phyloP scores from a whole-genome alignment of 371 early-diverging fungal species.

The Aphelidium insulamus region DNA sequence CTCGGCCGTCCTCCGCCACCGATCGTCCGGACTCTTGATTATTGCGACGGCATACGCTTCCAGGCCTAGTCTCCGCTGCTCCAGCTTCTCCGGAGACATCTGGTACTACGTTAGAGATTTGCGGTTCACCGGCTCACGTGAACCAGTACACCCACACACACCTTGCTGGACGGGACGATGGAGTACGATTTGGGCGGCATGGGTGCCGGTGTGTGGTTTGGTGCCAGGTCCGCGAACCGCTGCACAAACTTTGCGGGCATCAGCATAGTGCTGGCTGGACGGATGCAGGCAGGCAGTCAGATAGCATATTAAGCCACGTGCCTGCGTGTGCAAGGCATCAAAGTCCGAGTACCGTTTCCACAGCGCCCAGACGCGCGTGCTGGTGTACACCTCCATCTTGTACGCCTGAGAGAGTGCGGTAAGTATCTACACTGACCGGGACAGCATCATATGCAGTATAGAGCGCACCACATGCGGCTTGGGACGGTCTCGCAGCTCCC shows the following conservation, averaged over 20 bases:
- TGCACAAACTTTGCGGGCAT: no score
- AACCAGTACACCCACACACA: no score
- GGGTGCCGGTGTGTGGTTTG: slow-evolving; percentile 29
- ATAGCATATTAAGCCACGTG: no score
- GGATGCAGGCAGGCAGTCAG: no score
- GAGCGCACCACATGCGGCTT: no score
- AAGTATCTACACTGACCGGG: no score
- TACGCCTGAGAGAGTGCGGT: no score
- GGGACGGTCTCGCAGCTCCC: no score
- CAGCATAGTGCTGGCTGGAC: no score
- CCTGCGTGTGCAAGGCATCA: slow-evolving; percentile 27
- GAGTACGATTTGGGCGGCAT: slow-evolving; percentile 36
- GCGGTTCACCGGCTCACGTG: no score
- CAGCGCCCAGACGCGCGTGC: slow-evolving; percentile 65
- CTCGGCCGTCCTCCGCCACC: slow-evolving; percentile 43
- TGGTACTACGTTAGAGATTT: no score
- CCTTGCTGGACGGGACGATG: slow-evolving; percentile 24
- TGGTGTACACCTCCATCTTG: slow-evolving; percentile 44
- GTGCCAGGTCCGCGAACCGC: slow-evolving; percentile 22
- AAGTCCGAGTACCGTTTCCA: slow-evolving; percentile 78
- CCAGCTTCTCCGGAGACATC: slow-evolving; percentile 43
- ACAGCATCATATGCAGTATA: no score
- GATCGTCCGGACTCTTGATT: slow-evolving; percentile 39
- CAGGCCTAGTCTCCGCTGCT: slow-evolving; percentile 48
- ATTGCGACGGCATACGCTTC: slow-evolving; percentile 57